phyloP scores from a whole-genome alignment of 1,284 basidiomycete genomes.

The Phellinidium pouzarii region DNA sequence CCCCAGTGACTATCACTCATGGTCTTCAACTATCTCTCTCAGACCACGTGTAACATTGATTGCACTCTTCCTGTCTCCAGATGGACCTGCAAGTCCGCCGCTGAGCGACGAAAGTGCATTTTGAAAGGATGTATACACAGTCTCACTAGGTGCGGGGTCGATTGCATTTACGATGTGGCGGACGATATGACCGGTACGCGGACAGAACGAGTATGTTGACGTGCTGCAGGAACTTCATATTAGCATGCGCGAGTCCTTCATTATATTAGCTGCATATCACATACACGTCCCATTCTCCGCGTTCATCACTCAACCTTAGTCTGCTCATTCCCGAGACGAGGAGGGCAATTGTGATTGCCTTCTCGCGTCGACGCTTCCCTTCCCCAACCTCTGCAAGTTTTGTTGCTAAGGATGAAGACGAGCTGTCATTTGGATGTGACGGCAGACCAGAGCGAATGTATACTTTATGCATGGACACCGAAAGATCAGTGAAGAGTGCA shows the following conservation, averaged over 20 bases:
- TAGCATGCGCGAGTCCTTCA: not conserved
- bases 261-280: conserved; percentile 26
- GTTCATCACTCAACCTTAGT: conserved; percentile 40
- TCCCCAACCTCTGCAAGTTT: conserved; percentile 17
- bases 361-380: conserved; percentile 30
- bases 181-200: conserved; percentile 52
- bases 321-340: conserved; percentile 40
- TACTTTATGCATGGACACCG: conserved; percentile 47
- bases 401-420: not conserved
- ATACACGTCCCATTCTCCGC: conserved; percentile 64
- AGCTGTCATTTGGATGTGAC: not conserved
- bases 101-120: conserved; percentile 43
- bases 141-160: conserved; percentile 63
- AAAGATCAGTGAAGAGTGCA: conserved; percentile 61
- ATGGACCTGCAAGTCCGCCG: conserved; percentile 18
- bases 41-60: conserved; percentile 17
- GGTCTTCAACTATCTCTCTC: not conserved
- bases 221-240: conserved; percentile 34
- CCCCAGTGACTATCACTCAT: not conserved
- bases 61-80: conserved; percentile 19
- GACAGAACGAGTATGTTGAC: conserved; percentile 71
- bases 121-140: conserved; percentile 58
- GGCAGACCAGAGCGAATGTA: conserved; percentile 29
- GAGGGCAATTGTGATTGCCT: conserved; percentile 51
- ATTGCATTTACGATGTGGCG: conserved; percentile 64